These are phyloP conservation scores for Kodamaea arcana DNA, from an alignment of 1,139 yeast species.

Conservation along the genomic window DNA sequence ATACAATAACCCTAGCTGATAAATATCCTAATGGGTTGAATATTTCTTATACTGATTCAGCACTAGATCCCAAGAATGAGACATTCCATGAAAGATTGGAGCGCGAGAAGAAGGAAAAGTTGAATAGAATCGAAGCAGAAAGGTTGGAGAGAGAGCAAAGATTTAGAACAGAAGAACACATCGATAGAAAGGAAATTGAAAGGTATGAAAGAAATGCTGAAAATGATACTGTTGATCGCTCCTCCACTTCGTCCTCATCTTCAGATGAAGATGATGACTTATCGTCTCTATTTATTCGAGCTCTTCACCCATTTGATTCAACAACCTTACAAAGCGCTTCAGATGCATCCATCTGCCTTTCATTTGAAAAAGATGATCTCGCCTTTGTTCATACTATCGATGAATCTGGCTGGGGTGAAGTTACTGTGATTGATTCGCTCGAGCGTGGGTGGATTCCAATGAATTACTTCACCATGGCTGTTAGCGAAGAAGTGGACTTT, in stretches of 20 bases:
- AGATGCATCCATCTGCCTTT: conserved; percentile 76
- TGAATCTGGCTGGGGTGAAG: conserved; percentile 98
- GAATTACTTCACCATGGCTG: conserved; percentile 74
- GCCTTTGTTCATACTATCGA: conserved; percentile 88
- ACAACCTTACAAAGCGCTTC: conserved; percentile 57
- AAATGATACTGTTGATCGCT: conserved; percentile 1
- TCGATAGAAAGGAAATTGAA: not conserved
- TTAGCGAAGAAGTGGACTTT: conserved; percentile 29
- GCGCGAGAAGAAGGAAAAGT: no score
- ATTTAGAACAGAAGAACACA: not conserved
- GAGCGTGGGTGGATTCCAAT: conserved; percentile 96
- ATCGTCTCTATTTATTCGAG: conserved; percentile 50
- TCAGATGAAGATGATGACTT: conserved; percentile 33
- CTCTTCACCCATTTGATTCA: conserved; percentile 79
- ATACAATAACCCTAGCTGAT: conserved; percentile 2
- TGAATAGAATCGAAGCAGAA: no score
- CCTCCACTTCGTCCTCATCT: conserved; percentile 6
- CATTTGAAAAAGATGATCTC: conserved; percentile 74
- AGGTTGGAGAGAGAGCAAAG: conserved; percentile 2
- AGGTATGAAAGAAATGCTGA: not conserved
- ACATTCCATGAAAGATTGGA: conserved; percentile 1
- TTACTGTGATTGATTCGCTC: conserved; percentile 65
- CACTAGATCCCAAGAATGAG: conserved; percentile 17
- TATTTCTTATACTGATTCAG: conserved; percentile 15
- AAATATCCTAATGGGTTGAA: conserved; percentile 16